phyloP scores from a whole-genome alignment of 306 rosid species.

The Gynostemma pentaphyllum region DNA sequence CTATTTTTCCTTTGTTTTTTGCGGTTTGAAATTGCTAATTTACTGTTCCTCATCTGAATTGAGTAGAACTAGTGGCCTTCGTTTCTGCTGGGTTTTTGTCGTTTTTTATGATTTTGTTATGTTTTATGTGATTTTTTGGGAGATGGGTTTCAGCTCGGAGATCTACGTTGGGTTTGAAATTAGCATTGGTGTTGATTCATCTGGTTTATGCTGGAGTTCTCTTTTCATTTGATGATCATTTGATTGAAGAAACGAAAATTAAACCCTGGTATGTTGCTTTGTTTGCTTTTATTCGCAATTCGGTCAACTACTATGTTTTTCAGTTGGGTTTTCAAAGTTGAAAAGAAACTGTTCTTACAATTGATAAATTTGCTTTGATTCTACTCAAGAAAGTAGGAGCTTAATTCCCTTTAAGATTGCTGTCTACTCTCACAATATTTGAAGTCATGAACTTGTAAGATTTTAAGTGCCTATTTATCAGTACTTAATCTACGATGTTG shows the following conservation, averaged over 20 bases:
- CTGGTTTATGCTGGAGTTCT: slow-evolving; percentile 51
- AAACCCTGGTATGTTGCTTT: slow-evolving; percentile 66
- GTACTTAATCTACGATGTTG: background rate
- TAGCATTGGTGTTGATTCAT: slow-evolving; percentile 59
- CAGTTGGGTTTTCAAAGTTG: background rate
- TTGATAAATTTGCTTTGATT: background rate
- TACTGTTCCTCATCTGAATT: slow-evolving; percentile 2
- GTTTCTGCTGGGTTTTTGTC: background rate
- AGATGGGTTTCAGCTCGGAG: slow-evolving; percentile 56
- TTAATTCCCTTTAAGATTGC: background rate
- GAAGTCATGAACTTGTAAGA: background rate
- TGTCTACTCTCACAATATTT: background rate
- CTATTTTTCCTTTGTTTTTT: background rate
- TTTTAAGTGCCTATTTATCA: background rate
- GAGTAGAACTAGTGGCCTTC: background rate
- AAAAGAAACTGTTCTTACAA: background rate
- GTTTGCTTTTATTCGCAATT: background rate
- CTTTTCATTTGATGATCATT: slow-evolving; percentile 59
- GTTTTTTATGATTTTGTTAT: background rate
- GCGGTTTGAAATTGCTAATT: background rate
- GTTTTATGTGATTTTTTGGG: background rate
- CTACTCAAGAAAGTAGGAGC: background rate
- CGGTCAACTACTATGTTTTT: background rate
- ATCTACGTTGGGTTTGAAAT: slow-evolving; percentile 62
- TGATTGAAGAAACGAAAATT: slow-evolving; percentile 54